Base-by-base conservation (phyloP, 2,329 filamentous ascomycete genomes). In the Penicillium sp. region DNA sequence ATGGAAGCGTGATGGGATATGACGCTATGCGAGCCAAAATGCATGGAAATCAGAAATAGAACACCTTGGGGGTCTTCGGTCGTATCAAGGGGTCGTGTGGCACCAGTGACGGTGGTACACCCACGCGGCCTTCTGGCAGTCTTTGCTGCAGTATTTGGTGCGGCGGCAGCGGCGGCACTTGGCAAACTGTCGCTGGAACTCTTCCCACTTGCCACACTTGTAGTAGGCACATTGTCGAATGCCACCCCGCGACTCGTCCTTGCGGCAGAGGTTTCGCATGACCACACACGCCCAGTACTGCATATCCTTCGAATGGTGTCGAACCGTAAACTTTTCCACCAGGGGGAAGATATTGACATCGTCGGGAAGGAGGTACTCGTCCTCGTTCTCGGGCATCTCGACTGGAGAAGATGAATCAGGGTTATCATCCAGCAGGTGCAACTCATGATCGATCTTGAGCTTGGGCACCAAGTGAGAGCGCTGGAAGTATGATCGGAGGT, bases 251-350 rank as follows among this genome's bases (percentile, higher is more conserved):
- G 88, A 90, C 69, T 99, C 94, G 70, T 99, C 94, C 76, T 99
- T 99, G 59, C 94, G 89, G 79, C 94, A 99, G 45, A 99, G 83
- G 70, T 99, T 99, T 59, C 94, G 85, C 94, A 99, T 99, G 42
- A 99, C 94, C 15, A 99, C 94, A 57, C 93, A 94, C 16, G 94
- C 94, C 94, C 94, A 99, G 77, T 99, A 99, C 72, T 96, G 93
- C 94, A 99, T 99, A 70, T 96, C 92, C 54, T 90, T 89, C 59
- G 89, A 91, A 74, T 96, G 90, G 68, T 96, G 91, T 59, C 94
- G 86, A 28, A 96, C 90, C 4, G 94, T 99, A 70, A 97, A 99
- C 73, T 96, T 97, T 74, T 99, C 94, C 44, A 99, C 94, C 33
- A 99, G 79, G 2, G 94, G 94, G 75, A 99, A 99, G 61, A 99